A percentile compares a stretch with the other conserved stretches of the same genome.
Conservation (phyloP, 345 rosid genomes). For the Draba incana region DNA sequence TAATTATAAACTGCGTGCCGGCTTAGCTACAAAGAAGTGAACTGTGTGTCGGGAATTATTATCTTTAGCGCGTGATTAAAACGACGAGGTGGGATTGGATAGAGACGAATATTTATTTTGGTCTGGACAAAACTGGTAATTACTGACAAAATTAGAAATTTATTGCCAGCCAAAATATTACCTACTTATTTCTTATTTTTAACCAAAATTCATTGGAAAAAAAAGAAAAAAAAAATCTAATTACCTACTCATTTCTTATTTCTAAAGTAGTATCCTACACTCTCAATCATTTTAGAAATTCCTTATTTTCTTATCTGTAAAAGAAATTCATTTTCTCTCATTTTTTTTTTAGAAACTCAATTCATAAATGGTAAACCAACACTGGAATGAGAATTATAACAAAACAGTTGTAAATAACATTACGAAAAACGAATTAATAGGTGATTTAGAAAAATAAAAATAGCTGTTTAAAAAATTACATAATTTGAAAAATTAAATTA, state of each 20-base stretch:
- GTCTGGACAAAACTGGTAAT: constrained; percentile 39
- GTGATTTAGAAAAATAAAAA: no score
- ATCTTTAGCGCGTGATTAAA: constrained; percentile 30
- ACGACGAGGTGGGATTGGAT: constrained; percentile 33
- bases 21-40: neutral
- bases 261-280: neutral
- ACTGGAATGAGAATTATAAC: neutral
- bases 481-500: neutral
- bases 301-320: neutral
- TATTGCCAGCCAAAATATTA: constrained; percentile 28
- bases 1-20: constrained; percentile 18
- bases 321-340: neutral
- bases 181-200: constrained; percentile 22
- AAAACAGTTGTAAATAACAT: no score
- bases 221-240: neutral
- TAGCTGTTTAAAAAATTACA: no score
- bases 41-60: constrained; percentile 32
- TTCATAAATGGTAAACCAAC: neutral
- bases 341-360: no score
- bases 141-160: constrained; percentile 37
- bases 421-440: no score
- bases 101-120: constrained; percentile 32
- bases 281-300: no score
- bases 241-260: constrained; percentile 1
- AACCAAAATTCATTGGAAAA: constrained; percentile 16